phyloP scores from a whole-genome alignment of 176 grass and related monocot genomes.

The Sorghum bicolor region Sorghum_bicolor_NCBIv3 NC_012872.2:6025501-6026000 shows the following conservation, averaged over 20 bases:
- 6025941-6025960: neutral
- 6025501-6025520: neutral
- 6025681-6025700: neutral
- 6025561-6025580: conserved; percentile 1
- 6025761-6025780: neutral
- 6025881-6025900: neutral
- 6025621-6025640: neutral
- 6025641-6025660: neutral
- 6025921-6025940: neutral
- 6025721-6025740: neutral
- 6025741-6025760: neutral
- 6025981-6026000: neutral
- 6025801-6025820: neutral
- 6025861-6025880: neutral
- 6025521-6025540: neutral
- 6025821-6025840: neutral
- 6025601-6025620: neutral
- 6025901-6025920: neutral
- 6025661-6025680: too few species aligned
- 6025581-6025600: neutral
- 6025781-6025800: neutral
- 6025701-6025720: neutral
- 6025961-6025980: neutral
- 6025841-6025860: neutral
- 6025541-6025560: neutral